These are phyloP conservation scores for Pseudogymnoascus sp. DNA, from an alignment of 2,329 filamentous ascomycete genomes.

Conservation along the genomic window DNA sequence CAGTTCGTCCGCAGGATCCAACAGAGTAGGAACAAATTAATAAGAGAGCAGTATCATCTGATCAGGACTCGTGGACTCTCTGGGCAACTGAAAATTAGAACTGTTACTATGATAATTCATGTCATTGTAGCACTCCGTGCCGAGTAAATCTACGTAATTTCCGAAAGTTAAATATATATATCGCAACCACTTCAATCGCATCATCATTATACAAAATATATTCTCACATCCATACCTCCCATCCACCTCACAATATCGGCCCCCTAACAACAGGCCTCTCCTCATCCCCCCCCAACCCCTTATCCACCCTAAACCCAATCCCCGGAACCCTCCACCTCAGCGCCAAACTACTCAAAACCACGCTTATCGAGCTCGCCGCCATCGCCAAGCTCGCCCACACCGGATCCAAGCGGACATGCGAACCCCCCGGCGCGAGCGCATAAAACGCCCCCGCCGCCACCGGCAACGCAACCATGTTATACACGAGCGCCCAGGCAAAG, in stretches of 20 bases:
- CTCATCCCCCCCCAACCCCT: background rate
- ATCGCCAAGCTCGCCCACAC: slow-evolving; percentile 83
- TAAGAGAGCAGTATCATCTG: too few species aligned
- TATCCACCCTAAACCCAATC: slow-evolving; percentile 27
- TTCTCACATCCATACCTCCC: background rate
- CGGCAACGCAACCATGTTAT: slow-evolving; percentile 53
- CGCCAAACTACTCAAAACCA: slow-evolving; percentile 69
- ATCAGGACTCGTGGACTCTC: too few species aligned
- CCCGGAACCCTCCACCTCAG: slow-evolving; percentile 39
- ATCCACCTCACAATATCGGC: background rate
- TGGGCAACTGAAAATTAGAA: too few species aligned
- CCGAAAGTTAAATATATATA: background rate
- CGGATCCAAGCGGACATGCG: slow-evolving; percentile 56
- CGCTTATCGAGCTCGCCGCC: slow-evolving; percentile 81
- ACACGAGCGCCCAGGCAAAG: slow-evolving; percentile 57
- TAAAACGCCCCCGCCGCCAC: slow-evolving; percentile 56
- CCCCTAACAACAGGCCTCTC: background rate
- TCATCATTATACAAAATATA: background rate
- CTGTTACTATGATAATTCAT: background rate
- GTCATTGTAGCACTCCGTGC: background rate
- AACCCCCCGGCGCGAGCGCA: slow-evolving; percentile 33
- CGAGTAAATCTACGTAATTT: background rate
- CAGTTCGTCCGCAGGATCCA: too few species aligned
- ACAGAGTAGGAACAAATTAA: too few species aligned
- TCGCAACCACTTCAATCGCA: background rate